Base-by-base conservation (phyloP, 1,139 yeast genomes). In the Pichia norvegensis region DNA sequence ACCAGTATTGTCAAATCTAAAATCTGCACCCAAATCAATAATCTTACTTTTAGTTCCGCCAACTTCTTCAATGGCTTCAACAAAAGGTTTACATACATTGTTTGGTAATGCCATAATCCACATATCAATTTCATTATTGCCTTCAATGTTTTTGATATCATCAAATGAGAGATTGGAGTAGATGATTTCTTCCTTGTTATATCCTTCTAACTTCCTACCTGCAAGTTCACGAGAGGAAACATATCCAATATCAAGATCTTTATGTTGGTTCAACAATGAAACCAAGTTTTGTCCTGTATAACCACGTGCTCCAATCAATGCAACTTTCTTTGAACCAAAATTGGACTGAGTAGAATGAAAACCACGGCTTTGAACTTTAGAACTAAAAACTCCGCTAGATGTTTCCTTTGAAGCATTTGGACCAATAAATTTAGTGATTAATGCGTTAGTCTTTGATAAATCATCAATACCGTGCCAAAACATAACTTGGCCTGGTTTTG, bases 51-150 rank as follows among this genome's bases (percentile, higher is more conserved):
- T 67, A 38, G 76, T 69, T 27, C 64, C 62, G 20, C 66, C 61
- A 23, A 80, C 85, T 19, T 80, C 71, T 59, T 85, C 92, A 59
- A 92, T 86, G 19, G 97, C 95, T 36, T 86, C 88, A 36, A 92
- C 97, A 68, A 92, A 90, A 46, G 98, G 97, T 68, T 85, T 85
- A 69, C 97, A 92, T 40, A 92, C 97, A 46, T 97, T 97, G 63
- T 92, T 92, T 52, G 99, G 98, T 59, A 94, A 75, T 2, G 98
- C 98, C 98, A 94, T 92, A 35, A 94, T 95, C 98, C 99, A 92
- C 48, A 90, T 82, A 60, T 94, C 98, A 46, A 92, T 86, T 46
- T 79, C 86, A 41, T 81, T 79, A 40, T 78, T 71, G 55, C 79
- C 76, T 66, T 90, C 98, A 53, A 92, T 70, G 54, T 73, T 69